phyloP scores from a whole-genome alignment of 2,329 filamentous ascomycete genomes.

The Balansia obtecta region DNA sequence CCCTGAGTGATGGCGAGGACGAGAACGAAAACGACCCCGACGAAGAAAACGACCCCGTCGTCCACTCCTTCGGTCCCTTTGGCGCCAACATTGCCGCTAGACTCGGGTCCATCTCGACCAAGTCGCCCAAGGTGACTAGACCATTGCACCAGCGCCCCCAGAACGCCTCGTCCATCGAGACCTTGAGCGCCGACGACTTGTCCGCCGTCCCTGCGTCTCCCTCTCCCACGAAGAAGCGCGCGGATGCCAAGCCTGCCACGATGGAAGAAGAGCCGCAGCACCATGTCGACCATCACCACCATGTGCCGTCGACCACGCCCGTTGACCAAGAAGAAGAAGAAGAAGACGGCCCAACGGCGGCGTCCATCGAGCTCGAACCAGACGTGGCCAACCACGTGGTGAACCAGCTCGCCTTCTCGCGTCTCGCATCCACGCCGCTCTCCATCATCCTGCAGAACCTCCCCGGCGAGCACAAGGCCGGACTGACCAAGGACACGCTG shows the following conservation, averaged over 20 bases:
- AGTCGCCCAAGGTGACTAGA: constrained; percentile 42
- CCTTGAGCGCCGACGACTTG: constrained; percentile 11
- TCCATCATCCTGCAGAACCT: constrained; percentile 83
- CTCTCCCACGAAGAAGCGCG: constrained; percentile 13
- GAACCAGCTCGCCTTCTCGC: constrained; percentile 92
- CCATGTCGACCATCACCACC: too few species aligned
- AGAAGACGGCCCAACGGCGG: neutral
- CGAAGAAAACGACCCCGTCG: constrained; percentile 87
- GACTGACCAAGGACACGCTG: constrained; percentile 50
- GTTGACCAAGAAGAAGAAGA: constrained; percentile 11
- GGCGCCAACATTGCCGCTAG: constrained; percentile 75
- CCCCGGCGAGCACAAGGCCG: constrained; percentile 49
- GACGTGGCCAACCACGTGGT: constrained; percentile 70
- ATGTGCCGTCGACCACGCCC: too few species aligned
- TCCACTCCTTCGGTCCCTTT: constrained; percentile 86
- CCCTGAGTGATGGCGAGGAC: constrained; percentile 41
- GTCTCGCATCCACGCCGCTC: constrained; percentile 79
- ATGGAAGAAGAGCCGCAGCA: neutral
- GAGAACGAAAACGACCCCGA: constrained; percentile 65
- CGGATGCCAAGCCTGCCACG: neutral
- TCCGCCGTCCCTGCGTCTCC: constrained; percentile 14
- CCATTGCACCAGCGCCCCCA: constrained; percentile 13
- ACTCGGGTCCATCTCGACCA: constrained; percentile 64
- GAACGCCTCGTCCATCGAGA: constrained; percentile 12
- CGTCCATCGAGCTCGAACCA: constrained; percentile 25